Conservation (phyloP, 2,329 filamentous ascomycete genomes). For the Hymenotorrendiella dingleyae region DNA sequence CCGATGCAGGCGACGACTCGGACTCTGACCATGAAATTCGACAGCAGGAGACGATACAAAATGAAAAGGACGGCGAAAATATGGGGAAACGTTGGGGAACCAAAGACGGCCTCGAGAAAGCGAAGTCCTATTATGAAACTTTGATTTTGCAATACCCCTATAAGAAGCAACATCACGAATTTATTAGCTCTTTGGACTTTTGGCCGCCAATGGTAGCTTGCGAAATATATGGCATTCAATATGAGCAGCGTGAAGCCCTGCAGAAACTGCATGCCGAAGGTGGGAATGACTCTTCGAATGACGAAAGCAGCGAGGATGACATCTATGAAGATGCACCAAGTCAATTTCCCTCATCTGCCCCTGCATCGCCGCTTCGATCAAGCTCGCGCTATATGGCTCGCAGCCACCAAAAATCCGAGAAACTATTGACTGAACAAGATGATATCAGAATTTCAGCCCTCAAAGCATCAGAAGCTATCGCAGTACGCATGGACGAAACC, state of each 20-base stretch:
- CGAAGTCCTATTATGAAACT: constrained; percentile 67
- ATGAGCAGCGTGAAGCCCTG: constrained; percentile 46
- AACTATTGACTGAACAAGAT: constrained; percentile 26
- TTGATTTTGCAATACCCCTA: constrained; percentile 74
- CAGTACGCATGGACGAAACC: constrained; percentile 62
- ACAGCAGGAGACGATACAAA: background rate
- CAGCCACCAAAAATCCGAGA: constrained; percentile 14
- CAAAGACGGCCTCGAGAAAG: constrained; percentile 47
- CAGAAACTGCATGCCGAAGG: constrained; percentile 28
- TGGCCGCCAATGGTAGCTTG: constrained; percentile 75
- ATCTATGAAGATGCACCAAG: constrained; percentile 16
- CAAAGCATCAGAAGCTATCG: constrained; percentile 53
- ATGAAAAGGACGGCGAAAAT: background rate
- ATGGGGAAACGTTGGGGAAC: constrained; percentile 33
- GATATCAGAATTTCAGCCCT: constrained; percentile 22
- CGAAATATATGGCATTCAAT: constrained; percentile 71
- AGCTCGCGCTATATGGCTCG: constrained; percentile 11
- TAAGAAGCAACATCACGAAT: constrained; percentile 49
- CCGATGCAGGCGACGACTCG: constrained; percentile 5
- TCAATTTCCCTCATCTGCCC: constrained; percentile 14
- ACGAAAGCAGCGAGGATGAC: constrained; percentile 25
- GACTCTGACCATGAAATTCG: background rate
- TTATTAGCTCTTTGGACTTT: constrained; percentile 66
- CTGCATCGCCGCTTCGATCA: constrained; percentile 14
- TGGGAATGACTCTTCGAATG: constrained; percentile 10